Percentiles rank a stretch among this genome's conserved stretches.
Conservation (phyloP, 257 asterid species). For the Hygrophila difformis region DNA sequence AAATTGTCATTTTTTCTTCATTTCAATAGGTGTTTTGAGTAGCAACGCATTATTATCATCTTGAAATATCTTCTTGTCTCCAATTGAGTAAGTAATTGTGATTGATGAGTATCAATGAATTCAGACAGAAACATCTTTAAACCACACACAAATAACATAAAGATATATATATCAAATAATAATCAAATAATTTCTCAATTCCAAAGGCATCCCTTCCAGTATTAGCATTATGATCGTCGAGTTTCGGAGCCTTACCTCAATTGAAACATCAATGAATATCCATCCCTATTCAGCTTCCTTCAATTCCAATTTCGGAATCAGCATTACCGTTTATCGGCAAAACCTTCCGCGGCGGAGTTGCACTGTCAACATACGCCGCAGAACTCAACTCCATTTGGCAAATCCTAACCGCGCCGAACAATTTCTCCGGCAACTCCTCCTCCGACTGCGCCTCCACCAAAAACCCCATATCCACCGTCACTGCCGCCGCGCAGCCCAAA, state of each 20-base stretch:
- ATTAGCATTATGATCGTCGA: slow-evolving; percentile 10
- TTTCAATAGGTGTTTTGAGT: too few relatives aligned
- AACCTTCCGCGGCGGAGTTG: slow-evolving; percentile 35
- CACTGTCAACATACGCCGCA: slow-evolving; percentile 49
- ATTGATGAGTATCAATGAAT: too few relatives aligned
- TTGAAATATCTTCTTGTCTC: too few relatives aligned
- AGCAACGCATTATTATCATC: too few relatives aligned
- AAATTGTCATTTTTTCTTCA: too few relatives aligned
- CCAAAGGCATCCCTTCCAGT: not conserved
- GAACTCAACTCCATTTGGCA: slow-evolving; percentile 89
- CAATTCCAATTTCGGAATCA: slow-evolving; percentile 40
- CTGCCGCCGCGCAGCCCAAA: slow-evolving; percentile 71
- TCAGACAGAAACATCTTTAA: too few relatives aligned
- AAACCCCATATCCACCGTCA: slow-evolving; percentile 90
- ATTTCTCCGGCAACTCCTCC: slow-evolving; percentile 80
- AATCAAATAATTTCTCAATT: too few relatives aligned
- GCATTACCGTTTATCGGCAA: slow-evolving; percentile 38
- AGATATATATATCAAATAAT: too few relatives aligned
- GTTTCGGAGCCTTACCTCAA: slow-evolving; percentile 9
- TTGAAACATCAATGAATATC: not conserved
- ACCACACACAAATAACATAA: too few relatives aligned
- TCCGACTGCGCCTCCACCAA: slow-evolving; percentile 63
- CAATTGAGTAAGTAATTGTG: too few relatives aligned
- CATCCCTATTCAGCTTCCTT: slow-evolving; percentile 21
- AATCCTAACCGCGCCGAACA: slow-evolving; percentile 80